Evolutionary conservation across 2,329 filamentous ascomycete genomes (phyloP).

Genomic region (Coleophoma cylindrospora): DNA sequence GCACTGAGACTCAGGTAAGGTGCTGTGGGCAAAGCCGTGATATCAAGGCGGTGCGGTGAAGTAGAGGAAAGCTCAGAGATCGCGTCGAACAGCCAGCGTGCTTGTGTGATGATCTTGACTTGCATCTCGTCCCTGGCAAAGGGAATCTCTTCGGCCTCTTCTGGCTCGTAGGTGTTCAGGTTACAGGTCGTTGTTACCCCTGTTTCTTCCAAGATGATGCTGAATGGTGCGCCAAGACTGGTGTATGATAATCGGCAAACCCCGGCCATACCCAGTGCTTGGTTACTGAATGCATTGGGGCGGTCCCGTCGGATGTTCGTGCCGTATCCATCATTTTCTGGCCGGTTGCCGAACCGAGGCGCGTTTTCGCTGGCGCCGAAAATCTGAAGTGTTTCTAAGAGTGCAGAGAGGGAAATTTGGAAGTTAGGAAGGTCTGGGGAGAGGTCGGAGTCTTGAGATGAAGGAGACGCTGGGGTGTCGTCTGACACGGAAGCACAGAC

Average conservation of each 20-base stretch:
- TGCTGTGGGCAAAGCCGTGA: slow-evolving; percentile 53
- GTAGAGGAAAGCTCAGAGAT: slow-evolving; percentile 57
- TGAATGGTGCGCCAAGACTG: slow-evolving; percentile 70
- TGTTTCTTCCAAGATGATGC: slow-evolving; percentile 79
- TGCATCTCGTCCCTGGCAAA: slow-evolving; percentile 75
- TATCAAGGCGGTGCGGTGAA: slow-evolving; percentile 67
- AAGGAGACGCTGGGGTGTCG: slow-evolving; percentile 30
- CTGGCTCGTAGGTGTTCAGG: slow-evolving; percentile 80
- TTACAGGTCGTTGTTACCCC: slow-evolving; percentile 87
- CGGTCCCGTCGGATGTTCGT: slow-evolving; percentile 59
- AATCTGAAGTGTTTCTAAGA: slow-evolving; percentile 93
- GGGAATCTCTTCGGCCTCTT: slow-evolving; percentile 74
- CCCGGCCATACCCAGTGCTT: slow-evolving; percentile 76
- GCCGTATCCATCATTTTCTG: slow-evolving; percentile 54
- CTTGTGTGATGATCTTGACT: slow-evolving; percentile 94
- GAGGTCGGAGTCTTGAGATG: slow-evolving; percentile 32
- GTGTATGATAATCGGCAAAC: slow-evolving; percentile 80
- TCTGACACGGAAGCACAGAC: slow-evolving; percentile 50
- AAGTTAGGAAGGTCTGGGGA: slow-evolving; percentile 59
- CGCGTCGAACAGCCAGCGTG: slow-evolving; percentile 66
- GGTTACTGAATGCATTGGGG: slow-evolving; percentile 75
- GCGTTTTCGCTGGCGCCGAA: slow-evolving; percentile 77
- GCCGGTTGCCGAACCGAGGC: slow-evolving; percentile 45
- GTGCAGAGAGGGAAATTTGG: slow-evolving; percentile 78
- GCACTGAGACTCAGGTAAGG: slow-evolving; percentile 74